These are phyloP conservation scores for Acanthamoeba lenticulata DNA, from an alignment of 208 protist species.

Conservation along the genomic window DNA sequence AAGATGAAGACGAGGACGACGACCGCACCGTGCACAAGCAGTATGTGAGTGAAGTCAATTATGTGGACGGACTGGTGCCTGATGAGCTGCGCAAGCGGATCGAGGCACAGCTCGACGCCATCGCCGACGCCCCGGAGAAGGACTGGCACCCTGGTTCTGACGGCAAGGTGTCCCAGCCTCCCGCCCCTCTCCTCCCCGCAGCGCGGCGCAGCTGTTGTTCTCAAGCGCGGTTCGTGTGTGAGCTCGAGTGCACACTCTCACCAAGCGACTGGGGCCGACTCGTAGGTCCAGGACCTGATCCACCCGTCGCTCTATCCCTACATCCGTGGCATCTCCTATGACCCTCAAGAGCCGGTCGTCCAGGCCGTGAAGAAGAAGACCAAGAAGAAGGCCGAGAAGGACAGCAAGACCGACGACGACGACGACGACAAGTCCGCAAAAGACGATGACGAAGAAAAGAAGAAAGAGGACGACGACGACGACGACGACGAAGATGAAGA, in stretches of 20 bases:
- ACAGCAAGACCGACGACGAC: not conserved
- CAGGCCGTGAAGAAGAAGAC: not conserved
- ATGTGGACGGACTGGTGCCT: slow-evolving; percentile 52
- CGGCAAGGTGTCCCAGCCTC: too few species aligned
- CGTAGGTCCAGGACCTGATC: slow-evolving; percentile 79
- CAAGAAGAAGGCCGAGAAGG: not conserved
- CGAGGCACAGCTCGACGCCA: not conserved
- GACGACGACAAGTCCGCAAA: not conserved
- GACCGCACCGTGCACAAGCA: not conserved
- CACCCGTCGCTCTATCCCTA: slow-evolving; percentile 81
- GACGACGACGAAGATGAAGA: not conserved
- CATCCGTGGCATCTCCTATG: slow-evolving; percentile 65
- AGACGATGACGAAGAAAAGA: not conserved
- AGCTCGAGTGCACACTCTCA: not conserved
- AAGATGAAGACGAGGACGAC: not conserved
- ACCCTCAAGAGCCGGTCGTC: not conserved
- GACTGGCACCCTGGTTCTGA: slow-evolving; percentile 70
- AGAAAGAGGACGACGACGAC: not conserved
- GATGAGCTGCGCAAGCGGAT: slow-evolving; percentile 9
- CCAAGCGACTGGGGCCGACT: not conserved
- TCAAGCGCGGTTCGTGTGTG: not conserved
- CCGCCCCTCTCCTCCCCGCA: not conserved
- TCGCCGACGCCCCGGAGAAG: slow-evolving; percentile 66
- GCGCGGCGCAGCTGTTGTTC: not conserved
- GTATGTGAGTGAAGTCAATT: not conserved